Evolutionary conservation across 768 basidiomycete species (phyloP), one percentile per base, ranked within the genome.

Genomic region (Auricularia sp.): DNA sequence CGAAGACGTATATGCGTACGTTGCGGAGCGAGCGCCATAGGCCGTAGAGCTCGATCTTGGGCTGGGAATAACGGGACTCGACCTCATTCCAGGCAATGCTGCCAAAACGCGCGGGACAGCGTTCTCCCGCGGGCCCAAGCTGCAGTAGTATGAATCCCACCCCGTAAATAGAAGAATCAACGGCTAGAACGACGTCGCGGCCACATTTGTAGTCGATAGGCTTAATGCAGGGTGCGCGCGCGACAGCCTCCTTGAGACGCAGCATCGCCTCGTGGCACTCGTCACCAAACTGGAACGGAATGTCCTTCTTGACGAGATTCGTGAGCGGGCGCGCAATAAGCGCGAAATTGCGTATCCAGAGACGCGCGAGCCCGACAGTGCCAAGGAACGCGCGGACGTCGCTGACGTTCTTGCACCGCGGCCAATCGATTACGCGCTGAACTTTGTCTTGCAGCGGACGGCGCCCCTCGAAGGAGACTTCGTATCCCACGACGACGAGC

Each of bases 41-140:
- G 1, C 73, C 70, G 59, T 73, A 74, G 1, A 73, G 64, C 53
- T 73, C 69, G 2, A 74, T 36, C 43, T 74, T 74, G 2, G 72
- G 65, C 56, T 72, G 73, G 0, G 68, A 71, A 39, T 70, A 71
- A 0, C 61, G 14, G 1, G 59, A 18, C 44, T 74, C 71, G 2
- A 65, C 66, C 0, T 66, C 72, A 42, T 77, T 78, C 33, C 80
- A 69, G 0, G 74, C 67, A 0, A 81, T 77, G 0, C 76, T 81
- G 0, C 77, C 72, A 53, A 80, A 82, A 1, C 47, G 47, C 6
- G 47, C 14, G 1, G 47, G 47, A 3, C 14, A 51, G 1, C 69
- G 65, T 11, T 66, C 65, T 0, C 68, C 62, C 1, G 69, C 63
- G 0, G 61, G 21, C 21, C 72, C 68, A 3, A 67, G 43, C 36